Base-by-base conservation (phyloP, 768 basidiomycete species). In the Cyathus striatus region DNA sequence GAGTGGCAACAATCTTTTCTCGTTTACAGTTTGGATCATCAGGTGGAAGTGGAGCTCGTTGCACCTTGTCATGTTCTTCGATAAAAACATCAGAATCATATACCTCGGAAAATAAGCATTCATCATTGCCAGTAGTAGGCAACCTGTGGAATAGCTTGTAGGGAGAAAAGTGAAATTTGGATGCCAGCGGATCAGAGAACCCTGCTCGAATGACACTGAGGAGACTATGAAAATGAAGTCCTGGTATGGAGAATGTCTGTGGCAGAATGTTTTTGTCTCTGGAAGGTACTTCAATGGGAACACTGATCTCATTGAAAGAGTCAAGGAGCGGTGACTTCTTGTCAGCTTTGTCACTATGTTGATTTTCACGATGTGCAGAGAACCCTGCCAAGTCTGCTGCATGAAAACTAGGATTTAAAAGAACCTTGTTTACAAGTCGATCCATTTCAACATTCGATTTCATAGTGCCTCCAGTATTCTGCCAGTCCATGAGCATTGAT, bases 241-340 rank as follows among this genome's bases (percentile, higher is more conserved):
- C 62, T 4, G 55, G 49, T 1, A 65, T 44, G 1, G 17, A 24
- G 44, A 62, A 59, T 0, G 36, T 17, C 17, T 46, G 16, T 4
- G 51, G 48, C 13, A 57, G 54, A 5, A 57, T 40, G 4, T 14
- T 25, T 0, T 26, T 4, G 13, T 44, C 42, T 12, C 54, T 43
- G 3, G 62, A 63, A 1, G 64, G 64, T 1, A 65, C 52, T 0
- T 33, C 34, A 35, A 66, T 58, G 2, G 42, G 14, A 0, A 64
- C 35, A 0, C 32, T 27, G 5, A 49, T 23, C 7, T 49, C 40
- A 2, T 30, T 22, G 32, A 53, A 56, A 4, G 40, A 20, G 3
- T 25, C 24, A 16, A 44, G 26, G 5, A 46, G 33, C 17, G 47
- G 25, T 6, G 46, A 27, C 12, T 46, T 36, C 16, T 10, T 16